Percentiles rank a stretch among this genome's conserved stretches.
Evolutionary conservation across 2,329 filamentous ascomycete species (phyloP).

Genomic region (Fusarium sp.): DNA sequence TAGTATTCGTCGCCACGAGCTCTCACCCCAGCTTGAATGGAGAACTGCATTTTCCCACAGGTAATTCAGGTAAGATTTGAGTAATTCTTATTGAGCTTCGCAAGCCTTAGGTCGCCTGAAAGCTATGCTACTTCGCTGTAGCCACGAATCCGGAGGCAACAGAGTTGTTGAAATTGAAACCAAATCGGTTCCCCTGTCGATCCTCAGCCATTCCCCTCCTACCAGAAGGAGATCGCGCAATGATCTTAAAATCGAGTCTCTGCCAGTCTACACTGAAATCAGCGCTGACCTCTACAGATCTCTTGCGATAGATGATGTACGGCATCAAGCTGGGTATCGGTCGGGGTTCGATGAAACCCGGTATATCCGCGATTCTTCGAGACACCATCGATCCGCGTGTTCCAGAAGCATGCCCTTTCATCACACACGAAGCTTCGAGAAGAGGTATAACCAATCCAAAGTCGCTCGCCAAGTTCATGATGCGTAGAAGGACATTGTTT

Average conservation of each 20-base stretch:
- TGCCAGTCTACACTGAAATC: neutral
- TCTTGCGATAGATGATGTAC: neutral
- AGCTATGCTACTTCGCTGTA: neutral
- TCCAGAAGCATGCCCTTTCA: neutral
- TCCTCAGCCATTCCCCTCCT: neutral
- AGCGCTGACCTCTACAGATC: neutral
- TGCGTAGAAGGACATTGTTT: neutral
- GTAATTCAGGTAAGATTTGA: too few species aligned
- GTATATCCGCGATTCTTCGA: neutral
- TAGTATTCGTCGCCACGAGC: too few species aligned
- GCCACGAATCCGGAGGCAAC: neutral
- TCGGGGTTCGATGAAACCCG: neutral
- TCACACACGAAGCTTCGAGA: neutral
- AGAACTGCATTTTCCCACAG: too few species aligned
- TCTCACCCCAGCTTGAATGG: too few species aligned
- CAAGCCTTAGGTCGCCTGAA: too few species aligned
- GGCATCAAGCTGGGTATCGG: neutral
- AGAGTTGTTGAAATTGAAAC: neutral
- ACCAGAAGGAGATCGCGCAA: neutral
- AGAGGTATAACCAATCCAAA: neutral
- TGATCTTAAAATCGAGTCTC: neutral
- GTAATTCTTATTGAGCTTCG: too few species aligned
- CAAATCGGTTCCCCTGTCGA: neutral
- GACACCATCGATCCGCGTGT: neutral
- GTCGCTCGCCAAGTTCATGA: neutral